Base-by-base conservation (phyloP, 2,329 filamentous ascomycete genomes). In the Setomelanomma holmii region DNA sequence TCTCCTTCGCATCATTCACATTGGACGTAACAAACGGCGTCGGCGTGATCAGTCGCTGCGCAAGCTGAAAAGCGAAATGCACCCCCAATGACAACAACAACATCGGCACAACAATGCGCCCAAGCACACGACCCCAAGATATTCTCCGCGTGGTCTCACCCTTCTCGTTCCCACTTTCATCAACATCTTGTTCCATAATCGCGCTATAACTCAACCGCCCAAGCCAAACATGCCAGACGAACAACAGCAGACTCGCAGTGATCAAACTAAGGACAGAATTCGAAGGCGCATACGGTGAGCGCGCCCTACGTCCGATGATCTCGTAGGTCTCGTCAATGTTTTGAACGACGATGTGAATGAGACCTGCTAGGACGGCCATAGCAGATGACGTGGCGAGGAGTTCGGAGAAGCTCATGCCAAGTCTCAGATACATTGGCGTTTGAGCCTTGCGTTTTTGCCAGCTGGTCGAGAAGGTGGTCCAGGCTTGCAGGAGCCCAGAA, bases 171-270 rank as follows among this genome's bases (percentile, higher is more conserved):
- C 27, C 33, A 12, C 46, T 21, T n/a, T 14, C 24, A 33, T n/a
- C 54, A 12, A 23, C 30, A n/a, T 19, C 11, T 5, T 41, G 42
- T 35, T 61, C 59, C 21, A 60, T 10, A 7, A 55, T 40, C 3
- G 42, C 49, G 5, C 24, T 38, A 34, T 59, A 62, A 16, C 55
- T 53, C 27, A 63, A 14, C 10, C 57, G 33, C 14, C 49, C 54
- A 14, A 66, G 17, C 23, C 49, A 54, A 11, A 50, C 33, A 36
- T 64, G 60, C 63, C 65, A 68, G 5, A 19, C 56, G 2, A 52
- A 22, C 16, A 66, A 27, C 19, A 61, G 12, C 8, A 46, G 21
- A 3, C 23, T 19, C 2, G 56, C 58, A 4, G 59, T 12, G 1
- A 35, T 12, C 1, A 63, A 16, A 3, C 44, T 51, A 11, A 33